Base-by-base conservation (phyloP, 805 yeast species). In the Kockiozyma suomiensis region DNA sequence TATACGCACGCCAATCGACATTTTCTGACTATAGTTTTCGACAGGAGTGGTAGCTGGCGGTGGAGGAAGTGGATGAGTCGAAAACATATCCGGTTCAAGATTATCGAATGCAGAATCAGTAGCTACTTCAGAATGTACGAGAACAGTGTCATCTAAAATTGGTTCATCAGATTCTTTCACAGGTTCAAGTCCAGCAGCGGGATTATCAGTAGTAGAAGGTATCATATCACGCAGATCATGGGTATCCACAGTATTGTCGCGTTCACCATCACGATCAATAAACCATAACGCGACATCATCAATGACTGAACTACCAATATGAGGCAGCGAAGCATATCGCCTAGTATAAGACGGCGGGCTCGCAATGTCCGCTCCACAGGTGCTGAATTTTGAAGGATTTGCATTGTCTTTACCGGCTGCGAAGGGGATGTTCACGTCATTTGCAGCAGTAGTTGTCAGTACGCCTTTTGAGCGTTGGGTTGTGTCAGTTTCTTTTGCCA, bases 51-150 rank as follows among this genome's bases (percentile, higher is more conserved):
- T 26, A 28, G 25, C n/a, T 6, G 13, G 38, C 12, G 37, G 26
- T 48, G 4, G 15, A 23, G 4, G 28, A 33, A n/a, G 19, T 8
- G 32, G 33, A 48, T 28, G 26, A 19, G 17, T 17, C 4, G 37
- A 41, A 40, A 50, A 49, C 21, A 56, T 49, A n/a, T 49, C 54
- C 5, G 50, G 50, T 32, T 56, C 45, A 28, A 56, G 46, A 21
- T 50, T 28, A 13, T 4, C 33, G 13, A 33, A 33, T 28, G 33
- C 30, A 26, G 43, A 1, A 28, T 40, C 48, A 17, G 19, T 23
- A n/a, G 4, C 25, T 3, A n/a, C 41, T 23, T 23, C 43, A 19
- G 53, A 23, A 49, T 49, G 53, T 25, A 33, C 15, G 6, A 49
- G 43, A 37, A 49, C 53, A n/a, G 53, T 49, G 25, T 35, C 43